Evolutionary conservation across 2,329 filamentous ascomycete species (phyloP).

Genomic region (Aspergillus piperis): DNA sequence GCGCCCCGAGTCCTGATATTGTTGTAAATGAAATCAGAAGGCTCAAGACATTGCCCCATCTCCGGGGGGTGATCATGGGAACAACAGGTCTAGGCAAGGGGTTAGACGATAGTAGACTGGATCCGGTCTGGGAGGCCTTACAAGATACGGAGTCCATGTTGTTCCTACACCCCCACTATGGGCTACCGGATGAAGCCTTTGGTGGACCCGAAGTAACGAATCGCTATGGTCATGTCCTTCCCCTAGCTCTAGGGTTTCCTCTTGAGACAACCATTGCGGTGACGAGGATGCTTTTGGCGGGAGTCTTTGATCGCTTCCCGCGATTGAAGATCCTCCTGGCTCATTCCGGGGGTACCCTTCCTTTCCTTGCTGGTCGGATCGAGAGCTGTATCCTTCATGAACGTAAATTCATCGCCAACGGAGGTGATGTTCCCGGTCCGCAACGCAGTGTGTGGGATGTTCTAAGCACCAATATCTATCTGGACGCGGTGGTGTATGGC

Average conservation of each 20-base stretch:
- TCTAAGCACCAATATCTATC: slow-evolving; percentile 73
- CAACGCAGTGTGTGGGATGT: slow-evolving; percentile 64
- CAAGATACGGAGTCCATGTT: slow-evolving; percentile 66
- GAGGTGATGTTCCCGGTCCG: slow-evolving; percentile 62
- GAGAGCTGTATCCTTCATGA: slow-evolving; percentile 87
- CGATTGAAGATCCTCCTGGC: slow-evolving; percentile 74
- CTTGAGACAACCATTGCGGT: slow-evolving; percentile 92
- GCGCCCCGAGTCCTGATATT: slow-evolving; percentile 63
- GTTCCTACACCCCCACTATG: slow-evolving; percentile 92
- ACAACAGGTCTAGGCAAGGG: slow-evolving; percentile 79
- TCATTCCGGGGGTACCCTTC: slow-evolving; percentile 84
- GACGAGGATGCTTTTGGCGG: slow-evolving; percentile 80
- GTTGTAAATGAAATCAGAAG: slow-evolving; percentile 63
- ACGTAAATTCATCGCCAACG: slow-evolving; percentile 67
- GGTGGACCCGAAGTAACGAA: slow-evolving; percentile 71
- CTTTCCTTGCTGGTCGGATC: slow-evolving; percentile 83
- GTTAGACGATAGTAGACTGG: slow-evolving; percentile 72
- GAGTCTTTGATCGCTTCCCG: slow-evolving; percentile 76
- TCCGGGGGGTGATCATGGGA: slow-evolving; percentile 84
- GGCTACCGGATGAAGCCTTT: slow-evolving; percentile 77
- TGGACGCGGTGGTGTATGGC: slow-evolving; percentile 68
- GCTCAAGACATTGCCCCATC: slow-evolving; percentile 63
- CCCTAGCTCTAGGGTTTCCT: slow-evolving; percentile 82
- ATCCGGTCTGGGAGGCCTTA: slow-evolving; percentile 71
- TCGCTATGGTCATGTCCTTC: slow-evolving; percentile 82